These are phyloP conservation scores for Scortechinia acanthostroma DNA, from an alignment of 2,329 filamentous ascomycete species.

Conservation along the genomic window DNA sequence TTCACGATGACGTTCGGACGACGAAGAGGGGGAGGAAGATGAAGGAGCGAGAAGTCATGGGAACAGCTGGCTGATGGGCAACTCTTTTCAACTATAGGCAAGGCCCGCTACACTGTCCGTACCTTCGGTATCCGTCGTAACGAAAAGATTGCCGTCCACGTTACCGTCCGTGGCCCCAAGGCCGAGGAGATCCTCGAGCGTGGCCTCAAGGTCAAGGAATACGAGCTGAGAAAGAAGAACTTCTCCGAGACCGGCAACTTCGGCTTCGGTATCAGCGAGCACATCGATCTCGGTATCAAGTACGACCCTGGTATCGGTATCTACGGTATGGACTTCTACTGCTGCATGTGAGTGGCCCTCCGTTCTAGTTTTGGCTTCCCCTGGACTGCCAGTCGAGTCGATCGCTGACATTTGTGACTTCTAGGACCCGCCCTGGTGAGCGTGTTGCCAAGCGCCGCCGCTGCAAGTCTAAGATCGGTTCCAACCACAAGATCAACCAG, in stretches of 20 bases:
- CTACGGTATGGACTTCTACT: constrained; percentile 99
- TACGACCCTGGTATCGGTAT: constrained; percentile 97
- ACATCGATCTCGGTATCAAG: constrained; percentile 99
- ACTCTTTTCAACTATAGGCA: constrained; percentile 58
- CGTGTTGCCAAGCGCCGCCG: constrained; percentile 93
- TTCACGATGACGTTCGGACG: background rate
- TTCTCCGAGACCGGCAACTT: constrained; percentile 99
- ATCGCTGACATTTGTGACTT: constrained; percentile 17
- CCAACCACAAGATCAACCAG: constrained; percentile 87
- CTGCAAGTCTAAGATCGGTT: constrained; percentile 77
- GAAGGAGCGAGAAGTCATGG: background rate
- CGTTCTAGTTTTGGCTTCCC: background rate
- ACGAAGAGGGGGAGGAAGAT: background rate
- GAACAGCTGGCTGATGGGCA: background rate
- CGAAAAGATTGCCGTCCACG: constrained; percentile 99
- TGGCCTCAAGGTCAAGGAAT: constrained; percentile 99
- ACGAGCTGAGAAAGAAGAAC: constrained; percentile 98
- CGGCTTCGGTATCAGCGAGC: constrained; percentile 99
- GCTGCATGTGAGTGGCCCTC: constrained; percentile 74
- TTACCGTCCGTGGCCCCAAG: constrained; percentile 97
- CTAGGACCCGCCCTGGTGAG: constrained; percentile 88
- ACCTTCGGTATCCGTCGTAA: constrained; percentile 99
- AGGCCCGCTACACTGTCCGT: constrained; percentile 99
- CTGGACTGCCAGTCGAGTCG: background rate
- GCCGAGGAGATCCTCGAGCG: constrained; percentile 99